A percentile compares a stretch with the other conserved stretches of the same genome.
Conservation (phyloP, 495 filamentous ascomycete genomes). For the Lasiosphaeria miniovina region DNA sequence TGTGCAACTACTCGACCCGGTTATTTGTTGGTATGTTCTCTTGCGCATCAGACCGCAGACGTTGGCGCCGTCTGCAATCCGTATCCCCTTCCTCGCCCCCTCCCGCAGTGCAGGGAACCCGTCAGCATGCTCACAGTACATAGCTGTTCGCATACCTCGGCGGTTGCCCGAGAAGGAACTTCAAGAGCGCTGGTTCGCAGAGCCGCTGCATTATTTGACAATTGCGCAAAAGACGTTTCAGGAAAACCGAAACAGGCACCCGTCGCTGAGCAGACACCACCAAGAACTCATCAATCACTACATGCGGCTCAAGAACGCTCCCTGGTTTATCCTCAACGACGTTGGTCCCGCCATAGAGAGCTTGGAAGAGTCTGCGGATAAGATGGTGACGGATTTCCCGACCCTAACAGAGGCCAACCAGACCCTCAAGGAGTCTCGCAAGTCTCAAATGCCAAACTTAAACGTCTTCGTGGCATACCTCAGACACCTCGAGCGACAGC, state of each 20-base stretch:
- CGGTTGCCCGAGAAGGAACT: conserved; percentile 69
- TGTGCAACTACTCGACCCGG: conserved; percentile 80
- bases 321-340: conserved; percentile 78
- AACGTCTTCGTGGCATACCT: conserved; percentile 74
- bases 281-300: conserved; percentile 75
- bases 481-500: conserved; percentile 76
- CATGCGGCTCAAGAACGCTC: conserved; percentile 75
- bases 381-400: conserved; percentile 51
- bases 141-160: conserved; percentile 78
- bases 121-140: conserved; percentile 1
- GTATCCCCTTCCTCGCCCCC: conserved; percentile 1
- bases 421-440: conserved; percentile 33
- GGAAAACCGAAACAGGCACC: conserved; percentile 74
- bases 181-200: conserved; percentile 89
- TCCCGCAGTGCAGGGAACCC: not conserved
- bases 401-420: conserved; percentile 60
- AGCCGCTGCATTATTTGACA: conserved; percentile 79
- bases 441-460: conserved; percentile 23
- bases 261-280: conserved; percentile 76
- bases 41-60: not conserved
- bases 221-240: conserved; percentile 67
- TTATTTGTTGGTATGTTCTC: conserved; percentile 77
- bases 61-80: not conserved
- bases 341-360: conserved; percentile 63
- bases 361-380: conserved; percentile 43